Percentiles rank a stretch among this genome's conserved stretches.
Evolutionary conservation across 2,329 filamentous ascomycete genomes (phyloP).

Genomic region (Ascochyta fabae): DNA sequence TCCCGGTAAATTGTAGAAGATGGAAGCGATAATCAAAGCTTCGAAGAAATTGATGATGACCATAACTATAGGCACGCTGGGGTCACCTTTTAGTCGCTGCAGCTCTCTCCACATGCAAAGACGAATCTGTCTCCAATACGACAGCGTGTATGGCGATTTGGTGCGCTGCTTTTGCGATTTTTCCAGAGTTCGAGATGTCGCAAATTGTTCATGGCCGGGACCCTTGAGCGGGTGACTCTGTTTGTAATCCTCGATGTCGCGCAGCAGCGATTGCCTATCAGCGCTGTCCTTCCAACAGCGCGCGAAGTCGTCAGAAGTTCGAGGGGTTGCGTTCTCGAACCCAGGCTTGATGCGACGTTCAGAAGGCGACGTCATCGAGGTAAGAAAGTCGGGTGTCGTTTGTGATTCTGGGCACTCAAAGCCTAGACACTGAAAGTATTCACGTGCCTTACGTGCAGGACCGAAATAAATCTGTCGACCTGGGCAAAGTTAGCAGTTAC

Average conservation of each 20-base stretch:
- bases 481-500: not conserved
- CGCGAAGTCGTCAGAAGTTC: conserved; percentile 46
- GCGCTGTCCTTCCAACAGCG: conserved; percentile 59
- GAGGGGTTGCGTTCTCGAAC: conserved; percentile 51
- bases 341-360: conserved; percentile 51
- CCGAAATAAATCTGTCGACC: conserved; percentile 75
- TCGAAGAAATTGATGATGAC: conserved; percentile 73
- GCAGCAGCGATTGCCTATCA: conserved; percentile 48
- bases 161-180: conserved; percentile 57
- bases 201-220: conserved; percentile 43
- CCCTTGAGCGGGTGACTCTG: conserved; percentile 54
- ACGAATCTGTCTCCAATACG: conserved; percentile 56
- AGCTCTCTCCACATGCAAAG: conserved; percentile 35
- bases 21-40: conserved; percentile 65
- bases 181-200: conserved; percentile 52
- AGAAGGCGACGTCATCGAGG: conserved; percentile 66
- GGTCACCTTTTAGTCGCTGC: conserved; percentile 32
- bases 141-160: conserved; percentile 62
- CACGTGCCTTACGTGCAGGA: conserved; percentile 63
- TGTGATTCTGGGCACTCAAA: conserved; percentile 72
- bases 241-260: conserved; percentile 53
- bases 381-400: conserved; percentile 62
- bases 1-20: conserved; percentile 61
- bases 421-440: conserved; percentile 72
- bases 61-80: conserved; percentile 65